Conservation (phyloP, 805 yeast genomes). For the Suhomyces canberraensis region DNA sequence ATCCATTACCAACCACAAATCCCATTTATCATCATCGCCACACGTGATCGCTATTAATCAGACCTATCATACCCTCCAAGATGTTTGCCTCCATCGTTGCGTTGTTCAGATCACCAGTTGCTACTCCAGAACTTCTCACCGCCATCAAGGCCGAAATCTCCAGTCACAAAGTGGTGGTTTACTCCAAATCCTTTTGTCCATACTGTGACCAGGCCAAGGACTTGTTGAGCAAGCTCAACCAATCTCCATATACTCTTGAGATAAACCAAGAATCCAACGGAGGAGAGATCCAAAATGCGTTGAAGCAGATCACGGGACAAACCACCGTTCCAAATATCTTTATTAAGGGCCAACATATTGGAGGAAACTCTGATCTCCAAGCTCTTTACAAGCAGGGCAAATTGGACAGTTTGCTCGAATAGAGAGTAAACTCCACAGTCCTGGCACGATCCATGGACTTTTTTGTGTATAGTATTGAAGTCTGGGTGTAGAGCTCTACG, state of each 20-base stretch:
- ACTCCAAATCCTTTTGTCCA: slow-evolving; percentile 43
- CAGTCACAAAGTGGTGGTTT: slow-evolving; percentile 18
- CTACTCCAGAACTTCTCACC: slow-evolving; percentile 9
- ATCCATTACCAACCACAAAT: too few species aligned
- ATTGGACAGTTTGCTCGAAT: slow-evolving; percentile 10
- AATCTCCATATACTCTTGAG: slow-evolving; percentile 26
- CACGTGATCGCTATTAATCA: background rate
- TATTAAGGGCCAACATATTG: slow-evolving; percentile 36
- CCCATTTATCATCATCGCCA: too few species aligned
- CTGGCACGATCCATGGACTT: too few species aligned
- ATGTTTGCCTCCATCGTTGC: slow-evolving; percentile 10
- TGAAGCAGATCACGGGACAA: slow-evolving; percentile 32
- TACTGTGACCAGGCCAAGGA: slow-evolving; percentile 42
- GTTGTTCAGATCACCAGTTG: slow-evolving; percentile 12
- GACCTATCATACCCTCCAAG: background rate
- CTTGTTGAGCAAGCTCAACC: slow-evolving; percentile 12
- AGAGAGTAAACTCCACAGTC: background rate
- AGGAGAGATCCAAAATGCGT: slow-evolving; percentile 25
- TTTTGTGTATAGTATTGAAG: too few species aligned
- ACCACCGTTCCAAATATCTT: slow-evolving; percentile 37
- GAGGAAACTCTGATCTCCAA: slow-evolving; percentile 37
- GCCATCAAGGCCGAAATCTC: slow-evolving; percentile 10
- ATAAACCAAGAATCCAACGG: slow-evolving; percentile 27
- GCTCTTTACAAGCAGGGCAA: slow-evolving; percentile 21
- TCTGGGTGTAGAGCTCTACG: too few species aligned